Conservation (phyloP, 2,329 filamentous ascomycete species). For the Claviceps africana region DNA sequence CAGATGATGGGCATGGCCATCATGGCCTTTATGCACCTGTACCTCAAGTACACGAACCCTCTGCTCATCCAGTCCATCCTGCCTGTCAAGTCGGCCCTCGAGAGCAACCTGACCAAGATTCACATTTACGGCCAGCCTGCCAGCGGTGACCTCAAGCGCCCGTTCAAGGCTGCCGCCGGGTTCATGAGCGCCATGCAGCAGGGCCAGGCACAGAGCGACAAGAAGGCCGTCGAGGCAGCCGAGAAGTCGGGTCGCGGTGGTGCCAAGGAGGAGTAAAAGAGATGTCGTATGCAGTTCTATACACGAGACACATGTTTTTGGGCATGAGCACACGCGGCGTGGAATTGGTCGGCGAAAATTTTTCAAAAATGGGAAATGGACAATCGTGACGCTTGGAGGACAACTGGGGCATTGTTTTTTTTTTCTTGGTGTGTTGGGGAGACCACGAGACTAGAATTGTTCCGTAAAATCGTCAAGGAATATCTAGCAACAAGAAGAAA, state of each 20-base stretch:
- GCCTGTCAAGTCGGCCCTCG: slow-evolving; percentile 87
- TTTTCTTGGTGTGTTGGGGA: background rate
- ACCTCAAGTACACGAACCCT: slow-evolving; percentile 99
- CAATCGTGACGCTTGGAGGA: background rate
- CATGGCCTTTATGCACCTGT: slow-evolving; percentile 98
- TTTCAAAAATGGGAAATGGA: background rate
- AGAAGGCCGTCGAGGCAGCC: slow-evolving; percentile 69
- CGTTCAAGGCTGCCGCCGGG: slow-evolving; percentile 77
- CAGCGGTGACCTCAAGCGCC: slow-evolving; percentile 79
- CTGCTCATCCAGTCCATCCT: slow-evolving; percentile 98
- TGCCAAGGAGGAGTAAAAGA: slow-evolving; percentile 56
- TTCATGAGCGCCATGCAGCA: slow-evolving; percentile 69
- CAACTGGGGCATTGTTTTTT: background rate
- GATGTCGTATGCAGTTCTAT: background rate
- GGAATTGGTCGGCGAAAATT: background rate
- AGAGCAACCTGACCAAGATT: slow-evolving; percentile 93
- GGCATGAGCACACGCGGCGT: background rate
- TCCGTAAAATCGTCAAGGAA: background rate
- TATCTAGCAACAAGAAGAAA: background rate
- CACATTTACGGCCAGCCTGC: slow-evolving; percentile 80
- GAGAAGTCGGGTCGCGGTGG: slow-evolving; percentile 62
- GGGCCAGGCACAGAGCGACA: slow-evolving; percentile 73
- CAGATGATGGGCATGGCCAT: slow-evolving; percentile 94
- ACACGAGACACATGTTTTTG: background rate
- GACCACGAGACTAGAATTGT: background rate